A percentile compares a stretch with the other conserved stretches of the same genome.
phyloP scores from a whole-genome alignment of 768 basidiomycete genomes.

The Naganishia vaughanmartiniae region DNA sequence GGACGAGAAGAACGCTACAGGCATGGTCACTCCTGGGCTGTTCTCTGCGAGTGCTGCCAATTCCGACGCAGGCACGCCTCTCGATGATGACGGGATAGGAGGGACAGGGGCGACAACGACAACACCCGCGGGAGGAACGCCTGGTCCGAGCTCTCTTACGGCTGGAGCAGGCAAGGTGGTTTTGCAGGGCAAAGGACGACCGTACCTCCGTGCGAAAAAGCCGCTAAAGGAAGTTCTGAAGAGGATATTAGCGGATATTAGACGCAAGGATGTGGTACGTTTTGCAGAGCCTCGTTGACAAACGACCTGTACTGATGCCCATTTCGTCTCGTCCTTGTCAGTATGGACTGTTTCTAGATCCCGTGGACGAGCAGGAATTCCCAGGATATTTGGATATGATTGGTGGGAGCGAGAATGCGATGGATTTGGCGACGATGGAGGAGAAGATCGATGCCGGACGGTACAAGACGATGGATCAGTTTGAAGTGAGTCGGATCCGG shows the following conservation, averaged over 20 bases:
- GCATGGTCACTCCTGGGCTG: not conserved
- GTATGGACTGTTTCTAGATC: slow-evolving; percentile 48
- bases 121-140: not conserved
- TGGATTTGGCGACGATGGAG: slow-evolving; percentile 52
- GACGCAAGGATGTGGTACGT: slow-evolving; percentile 44
- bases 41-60: not conserved
- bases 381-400: slow-evolving; percentile 50
- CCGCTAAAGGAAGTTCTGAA: slow-evolving; percentile 44
- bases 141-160: not conserved
- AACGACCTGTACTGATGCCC: not conserved
- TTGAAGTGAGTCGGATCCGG: slow-evolving; percentile 37
- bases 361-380: slow-evolving; percentile 42
- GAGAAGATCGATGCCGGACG: slow-evolving; percentile 42
- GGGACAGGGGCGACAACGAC: not conserved
- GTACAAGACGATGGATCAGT: slow-evolving; percentile 44
- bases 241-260: slow-evolving; percentile 45
- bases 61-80: not conserved
- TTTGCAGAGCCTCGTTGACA: not conserved
- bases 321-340: not conserved
- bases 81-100: not conserved
- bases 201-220: slow-evolving; percentile 33
- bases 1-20: not conserved
- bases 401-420: slow-evolving; percentile 51
- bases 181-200: slow-evolving; percentile 7
- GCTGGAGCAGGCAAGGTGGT: slow-evolving; percentile 2